Conservation (phyloP, 2,329 filamentous ascomycete genomes). For the Apiospora pterosperma region DNA sequence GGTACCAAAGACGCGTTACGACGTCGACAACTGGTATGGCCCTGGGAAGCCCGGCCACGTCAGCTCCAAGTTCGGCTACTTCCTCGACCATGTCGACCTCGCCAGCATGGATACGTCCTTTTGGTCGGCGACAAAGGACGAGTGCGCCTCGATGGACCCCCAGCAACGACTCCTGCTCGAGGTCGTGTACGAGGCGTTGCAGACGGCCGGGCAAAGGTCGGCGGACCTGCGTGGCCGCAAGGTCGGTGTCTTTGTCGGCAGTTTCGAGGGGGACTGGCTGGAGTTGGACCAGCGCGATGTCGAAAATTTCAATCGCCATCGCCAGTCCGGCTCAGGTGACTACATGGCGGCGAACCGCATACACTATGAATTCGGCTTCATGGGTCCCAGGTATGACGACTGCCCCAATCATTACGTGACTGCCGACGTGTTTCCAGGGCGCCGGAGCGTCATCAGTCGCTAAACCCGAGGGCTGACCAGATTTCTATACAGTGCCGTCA, state of each 20-base stretch:
- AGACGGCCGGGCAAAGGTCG: conserved; percentile 29
- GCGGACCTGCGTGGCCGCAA: conserved; percentile 21
- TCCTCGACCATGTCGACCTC: conserved; percentile 16
- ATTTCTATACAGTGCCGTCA: conserved; percentile 19
- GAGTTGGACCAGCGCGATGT: too few species aligned
- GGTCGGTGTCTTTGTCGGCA: conserved; percentile 24
- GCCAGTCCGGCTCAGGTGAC: too few species aligned
- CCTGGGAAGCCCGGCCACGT: conserved; percentile 13
- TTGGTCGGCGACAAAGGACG: conserved; percentile 42
- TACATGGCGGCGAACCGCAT: conserved; percentile 18
- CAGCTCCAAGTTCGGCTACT: conserved; percentile 20
- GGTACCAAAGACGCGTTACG: conserved; percentile 15
- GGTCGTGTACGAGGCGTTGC: conserved; percentile 37
- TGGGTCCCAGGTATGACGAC: too few species aligned
- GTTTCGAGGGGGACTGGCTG: conserved; percentile 21
- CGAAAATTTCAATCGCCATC: too few species aligned
- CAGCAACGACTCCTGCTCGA: too few species aligned
- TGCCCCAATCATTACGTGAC: conserved; percentile 22
- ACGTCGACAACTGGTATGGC: conserved; percentile 14
- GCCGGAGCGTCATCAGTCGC: conserved; percentile 34
- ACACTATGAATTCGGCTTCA: too few species aligned
- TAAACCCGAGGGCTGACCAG: conserved; percentile 35
- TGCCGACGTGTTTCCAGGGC: conserved; percentile 30
- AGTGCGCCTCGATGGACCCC: too few species aligned
- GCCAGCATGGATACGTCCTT: conserved; percentile 27